Conservation (phyloP, 768 basidiomycete genomes). For the Coprinellus aureogranulatus region DNA sequence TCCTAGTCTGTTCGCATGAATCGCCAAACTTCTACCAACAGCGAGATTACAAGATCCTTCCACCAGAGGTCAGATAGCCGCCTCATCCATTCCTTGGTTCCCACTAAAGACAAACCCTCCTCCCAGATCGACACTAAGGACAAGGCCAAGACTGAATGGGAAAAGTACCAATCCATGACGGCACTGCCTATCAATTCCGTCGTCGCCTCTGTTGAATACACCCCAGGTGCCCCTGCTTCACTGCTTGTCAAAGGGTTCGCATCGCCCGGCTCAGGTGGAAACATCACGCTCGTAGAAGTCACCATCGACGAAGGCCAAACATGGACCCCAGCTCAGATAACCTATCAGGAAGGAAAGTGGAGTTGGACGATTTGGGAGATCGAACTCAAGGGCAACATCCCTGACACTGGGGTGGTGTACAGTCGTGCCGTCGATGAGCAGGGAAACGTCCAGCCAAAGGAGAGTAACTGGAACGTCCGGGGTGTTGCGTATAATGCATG, state of each 20-base stretch:
- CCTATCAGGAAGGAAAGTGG: slow-evolving; percentile 63
- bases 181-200: slow-evolving; percentile 62
- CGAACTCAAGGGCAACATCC: slow-evolving; percentile 20
- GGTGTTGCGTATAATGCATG: slow-evolving; percentile 61
- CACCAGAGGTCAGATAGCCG: slow-evolving; percentile 38
- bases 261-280: slow-evolving; percentile 42
- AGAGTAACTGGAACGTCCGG: slow-evolving; percentile 62
- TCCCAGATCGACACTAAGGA: slow-evolving; percentile 45
- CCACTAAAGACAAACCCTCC: slow-evolving; percentile 2
- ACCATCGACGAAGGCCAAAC: slow-evolving; percentile 49
- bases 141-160: slow-evolving; percentile 46
- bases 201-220: slow-evolving; percentile 39
- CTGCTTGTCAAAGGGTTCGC: slow-evolving; percentile 58
- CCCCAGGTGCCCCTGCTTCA: slow-evolving; percentile 16
- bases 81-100: background rate
- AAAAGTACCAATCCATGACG: slow-evolving; percentile 57
- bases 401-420: slow-evolving; percentile 34
- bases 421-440: slow-evolving; percentile 53
- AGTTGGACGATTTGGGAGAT: slow-evolving; percentile 77
- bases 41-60: slow-evolving; percentile 65
- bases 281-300: slow-evolving; percentile 49
- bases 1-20: slow-evolving; percentile 51
- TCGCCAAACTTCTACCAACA: slow-evolving; percentile 73
- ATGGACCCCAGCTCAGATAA: slow-evolving; percentile 52
- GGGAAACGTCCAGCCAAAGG: slow-evolving; percentile 48